Percentiles rank a stretch among this genome's conserved stretches.
Evolutionary conservation across 2,329 filamentous ascomycete species (phyloP).

Genomic region (Colletotrichum sojae): DNA sequence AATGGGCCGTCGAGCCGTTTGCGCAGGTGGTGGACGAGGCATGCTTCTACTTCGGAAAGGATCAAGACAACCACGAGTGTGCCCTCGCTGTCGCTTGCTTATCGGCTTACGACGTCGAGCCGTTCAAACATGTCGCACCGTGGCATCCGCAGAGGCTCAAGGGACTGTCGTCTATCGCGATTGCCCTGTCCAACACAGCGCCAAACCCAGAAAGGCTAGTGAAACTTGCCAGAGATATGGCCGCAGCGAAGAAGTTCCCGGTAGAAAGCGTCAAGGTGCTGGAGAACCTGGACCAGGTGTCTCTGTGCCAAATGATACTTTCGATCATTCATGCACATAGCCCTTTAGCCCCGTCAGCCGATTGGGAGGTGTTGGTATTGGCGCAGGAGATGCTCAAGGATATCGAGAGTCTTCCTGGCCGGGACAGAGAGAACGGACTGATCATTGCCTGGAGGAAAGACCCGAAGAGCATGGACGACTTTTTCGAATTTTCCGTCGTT

Average conservation of each 20-base stretch:
- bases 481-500: conserved; percentile 66
- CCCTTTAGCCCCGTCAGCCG: conserved; percentile 57
- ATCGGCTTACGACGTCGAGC: conserved; percentile 62
- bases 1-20: conserved; percentile 67
- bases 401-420: conserved; percentile 61
- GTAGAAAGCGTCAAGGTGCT: conserved; percentile 8
- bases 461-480: conserved; percentile 55
- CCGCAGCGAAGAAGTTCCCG: conserved; percentile 37
- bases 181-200: conserved; percentile 65
- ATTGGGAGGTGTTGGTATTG: conserved; percentile 61
- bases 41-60: conserved; percentile 59
- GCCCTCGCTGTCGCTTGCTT: conserved; percentile 65
- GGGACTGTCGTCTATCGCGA: conserved; percentile 65
- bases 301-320: conserved; percentile 67
- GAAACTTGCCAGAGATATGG: conserved; percentile 45
- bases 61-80: conserved; percentile 55
- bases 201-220: conserved; percentile 52
- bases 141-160: conserved; percentile 67
- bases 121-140: conserved; percentile 64
- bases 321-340: conserved; percentile 61
- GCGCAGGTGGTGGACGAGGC: conserved; percentile 60
- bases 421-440: conserved; percentile 59
- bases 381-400: conserved; percentile 65
- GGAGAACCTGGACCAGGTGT: conserved; percentile 64
- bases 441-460: conserved; percentile 61